A percentile compares a stretch with the other conserved stretches of the same genome.
These are phyloP conservation scores for Adansonia rubrostipa DNA, from an alignment of 441 rosid genomes.

Conservation along the genomic window DNA sequence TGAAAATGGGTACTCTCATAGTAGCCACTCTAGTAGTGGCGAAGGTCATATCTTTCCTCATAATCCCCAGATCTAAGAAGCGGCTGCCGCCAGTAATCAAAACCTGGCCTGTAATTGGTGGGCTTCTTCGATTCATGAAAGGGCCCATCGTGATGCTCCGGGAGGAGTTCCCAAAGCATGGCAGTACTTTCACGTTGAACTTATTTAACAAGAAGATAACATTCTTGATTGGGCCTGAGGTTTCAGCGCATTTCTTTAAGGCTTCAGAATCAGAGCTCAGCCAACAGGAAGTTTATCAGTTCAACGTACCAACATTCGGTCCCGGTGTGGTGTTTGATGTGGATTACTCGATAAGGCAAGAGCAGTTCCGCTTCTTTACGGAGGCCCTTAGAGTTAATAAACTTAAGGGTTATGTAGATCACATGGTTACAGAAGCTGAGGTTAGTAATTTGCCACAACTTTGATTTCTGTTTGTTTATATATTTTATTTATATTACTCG, in stretches of 20 bases:
- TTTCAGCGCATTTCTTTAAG: conserved; percentile 87
- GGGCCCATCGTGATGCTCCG: conserved; percentile 87
- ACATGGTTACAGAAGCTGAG: conserved; percentile 94
- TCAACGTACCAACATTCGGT: conserved; percentile 97
- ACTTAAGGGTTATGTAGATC: conserved; percentile 89
- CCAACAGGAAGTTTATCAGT: conserved; percentile 96
- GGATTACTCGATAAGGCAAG: conserved; percentile 86
- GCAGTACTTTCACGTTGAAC: conserved; percentile 85
- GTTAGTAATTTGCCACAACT: conserved; percentile 33
- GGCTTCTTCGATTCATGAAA: conserved; percentile 71
- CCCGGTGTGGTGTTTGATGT: conserved; percentile 98
- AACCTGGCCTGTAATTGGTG: conserved; percentile 73
- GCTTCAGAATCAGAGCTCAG: conserved; percentile 86
- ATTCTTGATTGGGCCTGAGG: conserved; percentile 92
- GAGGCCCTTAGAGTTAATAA: conserved; percentile 83
- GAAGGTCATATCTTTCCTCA: conserved; percentile 67
- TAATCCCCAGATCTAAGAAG: conserved; percentile 60
- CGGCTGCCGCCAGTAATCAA: conserved; percentile 76
- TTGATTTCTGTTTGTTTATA: not conserved
- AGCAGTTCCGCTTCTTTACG: conserved; percentile 94
- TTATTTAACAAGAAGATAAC: conserved; percentile 78
- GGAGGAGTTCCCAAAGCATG: conserved; percentile 85
- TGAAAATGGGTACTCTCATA: conserved; percentile 59
- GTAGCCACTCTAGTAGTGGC: conserved; percentile 72
- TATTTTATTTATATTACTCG: not conserved